Percentiles rank a stretch among this genome's conserved stretches.
Conservation (phyloP, 2,329 filamentous ascomycete species). For the Aspergillus candidus region DNA sequence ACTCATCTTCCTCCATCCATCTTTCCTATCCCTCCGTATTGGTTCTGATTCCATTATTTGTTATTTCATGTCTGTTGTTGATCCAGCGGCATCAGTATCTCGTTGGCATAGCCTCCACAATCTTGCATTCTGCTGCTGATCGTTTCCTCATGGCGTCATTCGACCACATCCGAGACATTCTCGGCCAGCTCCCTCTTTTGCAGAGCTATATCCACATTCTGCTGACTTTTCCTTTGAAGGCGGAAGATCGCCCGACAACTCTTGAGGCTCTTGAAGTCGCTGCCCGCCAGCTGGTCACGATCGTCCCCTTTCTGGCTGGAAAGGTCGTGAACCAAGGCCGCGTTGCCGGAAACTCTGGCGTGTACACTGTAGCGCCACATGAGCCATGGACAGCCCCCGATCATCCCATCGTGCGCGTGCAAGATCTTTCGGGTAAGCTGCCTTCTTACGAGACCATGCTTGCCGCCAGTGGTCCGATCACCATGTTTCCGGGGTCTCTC, state of each 20-base stretch:
- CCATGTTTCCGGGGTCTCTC: slow-evolving; percentile 26
- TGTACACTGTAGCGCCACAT: slow-evolving; percentile 7
- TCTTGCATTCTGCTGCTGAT: too few species aligned
- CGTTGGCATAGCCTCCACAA: too few species aligned
- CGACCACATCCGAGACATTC: slow-evolving; percentile 13
- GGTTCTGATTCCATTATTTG: too few species aligned
- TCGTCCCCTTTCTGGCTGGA: slow-evolving; percentile 14
- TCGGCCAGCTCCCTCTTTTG: slow-evolving; percentile 19
- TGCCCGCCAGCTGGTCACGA: slow-evolving; percentile 5
- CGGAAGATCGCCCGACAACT: neutral
- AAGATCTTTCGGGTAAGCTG: slow-evolving; percentile 5
- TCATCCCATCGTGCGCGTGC: slow-evolving; percentile 5
- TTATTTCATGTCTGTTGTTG: too few species aligned
- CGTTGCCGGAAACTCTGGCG: slow-evolving; percentile 4
- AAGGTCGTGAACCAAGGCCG: slow-evolving; percentile 9
- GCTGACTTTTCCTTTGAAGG: slow-evolving; percentile 13
- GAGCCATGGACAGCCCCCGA: neutral
- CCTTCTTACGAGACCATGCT: slow-evolving; percentile 4
- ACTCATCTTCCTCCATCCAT: too few species aligned
- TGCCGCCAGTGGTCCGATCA: slow-evolving; percentile 17
- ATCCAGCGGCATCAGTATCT: too few species aligned
- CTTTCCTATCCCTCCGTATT: too few species aligned
- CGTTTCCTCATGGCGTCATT: neutral
- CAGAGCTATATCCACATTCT: slow-evolving; percentile 18
- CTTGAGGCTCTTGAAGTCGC: slow-evolving; percentile 8